phyloP scores from a whole-genome alignment of 352 stramenopile genomes.

The Pythium dissimile region DNA sequence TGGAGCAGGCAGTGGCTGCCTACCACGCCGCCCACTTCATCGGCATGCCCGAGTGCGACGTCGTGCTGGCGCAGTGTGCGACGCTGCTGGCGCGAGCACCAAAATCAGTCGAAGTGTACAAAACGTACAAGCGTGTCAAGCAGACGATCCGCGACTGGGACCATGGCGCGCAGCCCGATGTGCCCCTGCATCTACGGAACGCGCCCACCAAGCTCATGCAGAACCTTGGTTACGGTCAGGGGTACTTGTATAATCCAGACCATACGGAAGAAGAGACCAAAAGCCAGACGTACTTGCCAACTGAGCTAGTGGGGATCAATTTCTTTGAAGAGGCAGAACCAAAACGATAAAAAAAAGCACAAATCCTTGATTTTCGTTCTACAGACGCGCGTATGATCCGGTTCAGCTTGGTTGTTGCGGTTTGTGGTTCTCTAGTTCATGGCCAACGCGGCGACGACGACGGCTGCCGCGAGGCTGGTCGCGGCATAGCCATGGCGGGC shows the following conservation, averaged over 20 bases:
- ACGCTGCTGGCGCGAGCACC: constrained; percentile 74
- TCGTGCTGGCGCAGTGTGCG: constrained; percentile 76
- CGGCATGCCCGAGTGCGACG: constrained; percentile 85
- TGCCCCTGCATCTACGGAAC: constrained; percentile 81
- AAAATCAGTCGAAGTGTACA: constrained; percentile 84
- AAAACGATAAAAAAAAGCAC: constrained; percentile 14
- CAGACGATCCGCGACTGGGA: constrained; percentile 53
- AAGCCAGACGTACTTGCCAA: constrained; percentile 83
- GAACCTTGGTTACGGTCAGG: constrained; percentile 67
- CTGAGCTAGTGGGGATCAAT: constrained; percentile 50
- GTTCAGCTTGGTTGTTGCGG: background rate
- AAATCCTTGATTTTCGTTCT: constrained; percentile 1
- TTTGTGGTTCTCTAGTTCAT: background rate
- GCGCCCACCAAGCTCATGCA: constrained; percentile 80
- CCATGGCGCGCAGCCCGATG: constrained; percentile 53
- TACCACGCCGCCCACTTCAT: constrained; percentile 76
- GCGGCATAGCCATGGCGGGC: background rate
- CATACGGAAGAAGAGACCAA: constrained; percentile 58
- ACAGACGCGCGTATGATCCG: background rate
- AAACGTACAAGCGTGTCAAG: constrained; percentile 79
- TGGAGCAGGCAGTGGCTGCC: constrained; percentile 61
- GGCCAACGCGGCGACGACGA: background rate
- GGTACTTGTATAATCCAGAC: constrained; percentile 85
- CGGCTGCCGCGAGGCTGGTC: background rate
- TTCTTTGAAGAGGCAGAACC: constrained; percentile 41